Evolutionary conservation across 176 grass and related monocot species (phyloP).

Genomic region (Hordeum marinum): DNA sequence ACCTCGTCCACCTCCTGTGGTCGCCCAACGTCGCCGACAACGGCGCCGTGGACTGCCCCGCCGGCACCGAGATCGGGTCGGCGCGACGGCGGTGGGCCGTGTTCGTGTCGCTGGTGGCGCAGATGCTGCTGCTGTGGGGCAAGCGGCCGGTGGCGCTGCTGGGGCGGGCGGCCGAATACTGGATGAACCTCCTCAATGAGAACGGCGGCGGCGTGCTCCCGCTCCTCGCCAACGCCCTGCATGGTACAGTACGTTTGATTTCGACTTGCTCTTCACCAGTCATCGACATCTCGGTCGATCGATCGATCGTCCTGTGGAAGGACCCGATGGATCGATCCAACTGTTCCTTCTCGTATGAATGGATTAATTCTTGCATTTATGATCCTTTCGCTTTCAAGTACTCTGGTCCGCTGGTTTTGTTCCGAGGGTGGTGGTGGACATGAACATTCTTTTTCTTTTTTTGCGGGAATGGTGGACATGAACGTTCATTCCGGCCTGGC

Average conservation of each 20-base stretch:
- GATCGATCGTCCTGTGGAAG: too few relatives aligned
- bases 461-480: background rate
- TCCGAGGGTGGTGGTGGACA: background rate
- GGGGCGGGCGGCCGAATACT: conserved; percentile 42
- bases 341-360: background rate
- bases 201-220: conserved; percentile 43
- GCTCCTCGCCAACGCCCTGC: conserved; percentile 39
- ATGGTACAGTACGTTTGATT: conserved; percentile 27
- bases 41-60: conserved; percentile 45
- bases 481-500: background rate
- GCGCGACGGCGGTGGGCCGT: conserved; percentile 46
- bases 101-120: conserved; percentile 54
- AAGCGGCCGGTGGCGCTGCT: conserved; percentile 61
- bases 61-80: conserved; percentile 38
- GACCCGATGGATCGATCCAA: background rate
- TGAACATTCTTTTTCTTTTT: too few relatives aligned
- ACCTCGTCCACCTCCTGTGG: conserved; percentile 45
- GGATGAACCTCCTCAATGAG: conserved; percentile 69
- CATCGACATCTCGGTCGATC: background rate
- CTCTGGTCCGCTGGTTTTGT: background rate
- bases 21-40: conserved; percentile 45
- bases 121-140: conserved; percentile 43
- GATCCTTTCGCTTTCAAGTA: background rate
- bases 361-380: conserved; percentile 6
- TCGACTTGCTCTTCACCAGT: background rate